Evolutionary conservation across 768 basidiomycete genomes (phyloP).

Genomic region (Sarcodon aspratus): DNA sequence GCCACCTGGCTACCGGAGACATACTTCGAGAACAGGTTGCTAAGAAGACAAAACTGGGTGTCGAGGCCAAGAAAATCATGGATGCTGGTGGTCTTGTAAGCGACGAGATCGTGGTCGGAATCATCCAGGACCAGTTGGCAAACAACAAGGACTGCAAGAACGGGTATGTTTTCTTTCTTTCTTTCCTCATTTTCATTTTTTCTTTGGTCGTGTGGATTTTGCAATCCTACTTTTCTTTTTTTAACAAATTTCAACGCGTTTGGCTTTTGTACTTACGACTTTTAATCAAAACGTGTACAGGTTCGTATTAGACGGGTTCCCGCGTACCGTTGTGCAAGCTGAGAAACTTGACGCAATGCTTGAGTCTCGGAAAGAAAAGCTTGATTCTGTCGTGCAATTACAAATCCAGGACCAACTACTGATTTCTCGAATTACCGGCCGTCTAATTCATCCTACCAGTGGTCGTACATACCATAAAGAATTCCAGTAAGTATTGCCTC

Average conservation of each 20-base stretch:
- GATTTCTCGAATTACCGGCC: constrained; percentile 95
- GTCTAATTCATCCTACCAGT: constrained; percentile 81
- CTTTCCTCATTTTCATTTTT: neutral
- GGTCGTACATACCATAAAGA: constrained; percentile 93
- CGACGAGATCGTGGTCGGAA: constrained; percentile 95
- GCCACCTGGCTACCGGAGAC: constrained; percentile 97
- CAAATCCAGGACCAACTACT: constrained; percentile 89
- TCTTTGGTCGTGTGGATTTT: neutral
- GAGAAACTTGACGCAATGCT: constrained; percentile 95
- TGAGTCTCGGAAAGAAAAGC: constrained; percentile 64
- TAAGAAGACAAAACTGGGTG: constrained; percentile 77
- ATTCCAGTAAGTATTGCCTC: constrained; percentile 60
- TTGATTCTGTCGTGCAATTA: constrained; percentile 89
- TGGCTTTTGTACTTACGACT: neutral
- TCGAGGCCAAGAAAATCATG: constrained; percentile 96
- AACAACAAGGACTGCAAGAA: constrained; percentile 90
- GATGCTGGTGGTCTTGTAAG: constrained; percentile 90
- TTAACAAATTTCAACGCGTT: neutral
- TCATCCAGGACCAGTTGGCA: constrained; percentile 94
- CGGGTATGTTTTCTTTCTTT: constrained; percentile 50
- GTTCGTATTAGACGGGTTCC: constrained; percentile 99
- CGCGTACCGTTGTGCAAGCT: constrained; percentile 92
- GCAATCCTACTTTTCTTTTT: neutral
- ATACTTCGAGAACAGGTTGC: constrained; percentile 94
- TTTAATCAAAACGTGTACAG: constrained; percentile 36